Conservation (phyloP, 192 early-diverging fungal species). For the Gigaspora rosea region DNA sequence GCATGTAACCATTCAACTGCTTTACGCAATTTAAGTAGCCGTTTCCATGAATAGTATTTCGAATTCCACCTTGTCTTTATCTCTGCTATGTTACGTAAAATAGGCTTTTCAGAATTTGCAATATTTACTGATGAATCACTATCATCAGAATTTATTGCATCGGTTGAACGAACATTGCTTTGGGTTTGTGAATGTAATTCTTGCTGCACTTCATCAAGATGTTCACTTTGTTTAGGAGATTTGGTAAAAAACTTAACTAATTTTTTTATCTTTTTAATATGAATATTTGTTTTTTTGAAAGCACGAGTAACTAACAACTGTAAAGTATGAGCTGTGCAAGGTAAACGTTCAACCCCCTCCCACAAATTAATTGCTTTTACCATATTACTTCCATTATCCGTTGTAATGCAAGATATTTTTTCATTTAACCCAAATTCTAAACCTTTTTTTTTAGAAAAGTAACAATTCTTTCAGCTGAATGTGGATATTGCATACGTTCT, state of each 20-base stretch:
- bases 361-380: conserved; percentile 3
- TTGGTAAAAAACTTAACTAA: neutral
- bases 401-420: neutral
- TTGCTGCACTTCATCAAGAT: neutral
- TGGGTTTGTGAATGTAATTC: no score
- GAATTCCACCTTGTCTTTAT: no score
- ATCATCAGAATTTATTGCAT: no score
- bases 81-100: no score
- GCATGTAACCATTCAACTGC: no score
- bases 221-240: neutral
- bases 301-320: conserved; percentile 1
- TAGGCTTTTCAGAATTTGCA: no score
- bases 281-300: neutral
- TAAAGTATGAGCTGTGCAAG: neutral
- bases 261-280: neutral
- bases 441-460: conserved; percentile 8
- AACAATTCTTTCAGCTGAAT: neutral
- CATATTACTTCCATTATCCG: neutral
- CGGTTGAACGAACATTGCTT: no score
- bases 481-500: neutral
- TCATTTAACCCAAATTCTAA: neutral
- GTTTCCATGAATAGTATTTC: no score
- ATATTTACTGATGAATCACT: no score
- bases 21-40: no score
- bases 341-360: neutral